phyloP scores from a whole-genome alignment of 331 rosid species.

The Malus hybrid region DNA sequence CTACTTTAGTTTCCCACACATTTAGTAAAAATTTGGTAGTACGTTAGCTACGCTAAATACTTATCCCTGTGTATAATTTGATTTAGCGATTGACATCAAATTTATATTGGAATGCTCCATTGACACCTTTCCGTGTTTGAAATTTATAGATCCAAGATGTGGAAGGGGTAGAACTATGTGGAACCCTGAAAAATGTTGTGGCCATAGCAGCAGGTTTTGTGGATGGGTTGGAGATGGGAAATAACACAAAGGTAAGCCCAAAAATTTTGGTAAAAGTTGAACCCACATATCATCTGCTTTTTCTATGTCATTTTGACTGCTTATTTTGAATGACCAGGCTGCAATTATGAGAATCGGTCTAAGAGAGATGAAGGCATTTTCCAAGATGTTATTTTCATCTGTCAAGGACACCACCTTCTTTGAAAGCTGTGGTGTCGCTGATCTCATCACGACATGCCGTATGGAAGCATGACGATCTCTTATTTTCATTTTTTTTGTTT shows the following conservation, averaged over 20 bases:
- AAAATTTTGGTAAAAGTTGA: not conserved
- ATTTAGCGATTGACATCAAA: not conserved
- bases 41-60: not conserved
- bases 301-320: slow-evolving; percentile 5
- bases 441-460: slow-evolving; percentile 91
- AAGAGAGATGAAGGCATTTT: slow-evolving; percentile 72
- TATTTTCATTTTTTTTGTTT: not conserved
- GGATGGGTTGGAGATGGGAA: slow-evolving; percentile 97
- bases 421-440: slow-evolving; percentile 96
- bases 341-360: slow-evolving; percentile 92
- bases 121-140: slow-evolving; percentile 14
- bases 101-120: slow-evolving; percentile 1
- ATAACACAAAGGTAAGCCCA: slow-evolving; percentile 70
- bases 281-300: not conserved
- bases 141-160: slow-evolving; percentile 62
- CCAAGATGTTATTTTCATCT: slow-evolving; percentile 69
- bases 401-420: slow-evolving; percentile 82
- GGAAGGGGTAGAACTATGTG: slow-evolving; percentile 91
- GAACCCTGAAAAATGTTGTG: slow-evolving; percentile 85
- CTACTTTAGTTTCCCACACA: not conserved
- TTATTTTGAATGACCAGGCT: slow-evolving; percentile 41
- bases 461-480: slow-evolving; percentile 28
- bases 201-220: slow-evolving; percentile 94
- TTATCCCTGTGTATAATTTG: not conserved
- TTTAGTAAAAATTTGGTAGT: not conserved